Evolutionary conservation across 177 flowering plant species (phyloP).

Genomic region (Vitis hybrid): DNA sequence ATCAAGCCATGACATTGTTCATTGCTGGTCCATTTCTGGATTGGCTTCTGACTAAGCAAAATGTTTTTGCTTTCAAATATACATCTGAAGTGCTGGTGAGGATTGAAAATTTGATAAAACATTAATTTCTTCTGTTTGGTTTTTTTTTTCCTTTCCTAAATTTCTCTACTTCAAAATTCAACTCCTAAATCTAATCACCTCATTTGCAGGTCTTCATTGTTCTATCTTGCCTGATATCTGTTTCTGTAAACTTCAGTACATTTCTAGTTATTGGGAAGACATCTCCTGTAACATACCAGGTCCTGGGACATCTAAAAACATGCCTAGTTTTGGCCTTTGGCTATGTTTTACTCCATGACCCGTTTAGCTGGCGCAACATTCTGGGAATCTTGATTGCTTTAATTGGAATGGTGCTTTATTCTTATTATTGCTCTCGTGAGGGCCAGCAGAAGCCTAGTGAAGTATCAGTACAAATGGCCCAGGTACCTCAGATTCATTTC

Average conservation of each 20-base stretch:
- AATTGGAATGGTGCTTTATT: slow-evolving; percentile 86
- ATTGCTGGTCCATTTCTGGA: slow-evolving; percentile 89
- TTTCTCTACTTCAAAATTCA: slow-evolving; percentile 2
- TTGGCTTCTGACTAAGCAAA: slow-evolving; percentile 73
- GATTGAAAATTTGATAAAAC: neutral
- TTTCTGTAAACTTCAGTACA: slow-evolving; percentile 95
- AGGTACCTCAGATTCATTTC: slow-evolving; percentile 42
- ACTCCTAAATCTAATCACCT: neutral
- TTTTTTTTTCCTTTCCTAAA: neutral
- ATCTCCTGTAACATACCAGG: slow-evolving; percentile 97
- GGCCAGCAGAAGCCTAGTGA: slow-evolving; percentile 76
- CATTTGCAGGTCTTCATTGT: slow-evolving; percentile 82
- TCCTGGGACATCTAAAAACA: slow-evolving; percentile 92
- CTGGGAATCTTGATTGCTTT: slow-evolving; percentile 81
- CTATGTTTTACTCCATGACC: slow-evolving; percentile 78
- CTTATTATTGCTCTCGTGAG: slow-evolving; percentile 70
- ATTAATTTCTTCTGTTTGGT: neutral
- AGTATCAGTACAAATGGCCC: slow-evolving; percentile 52
- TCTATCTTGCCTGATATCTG: slow-evolving; percentile 89
- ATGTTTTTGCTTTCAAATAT: slow-evolving; percentile 85
- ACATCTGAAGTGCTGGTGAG: slow-evolving; percentile 83
- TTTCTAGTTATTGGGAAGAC: slow-evolving; percentile 97
- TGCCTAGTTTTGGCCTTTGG: slow-evolving; percentile 94
- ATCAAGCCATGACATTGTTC: slow-evolving; percentile 80
- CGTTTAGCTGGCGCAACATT: slow-evolving; percentile 93